Evolutionary conservation across 164 flowering plant genomes (phyloP), one percentile per base, ranked within the genome.

Genomic region (Liriodendron chinense): DNA sequence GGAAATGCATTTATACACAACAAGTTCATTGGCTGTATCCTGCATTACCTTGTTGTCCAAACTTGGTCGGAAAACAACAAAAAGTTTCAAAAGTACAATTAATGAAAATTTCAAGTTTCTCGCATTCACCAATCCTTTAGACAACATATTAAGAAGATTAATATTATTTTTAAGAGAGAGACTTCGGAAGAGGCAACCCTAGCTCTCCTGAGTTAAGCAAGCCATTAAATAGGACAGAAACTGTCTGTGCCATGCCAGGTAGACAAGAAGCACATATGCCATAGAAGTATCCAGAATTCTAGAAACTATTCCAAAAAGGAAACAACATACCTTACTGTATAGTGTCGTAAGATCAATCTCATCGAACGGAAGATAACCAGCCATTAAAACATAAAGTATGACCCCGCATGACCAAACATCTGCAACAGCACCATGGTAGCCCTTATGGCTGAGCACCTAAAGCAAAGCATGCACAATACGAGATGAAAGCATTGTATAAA

Each of bases 341-440:
- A 96, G 79, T 24, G 97, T 91, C 28, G 96, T 87, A 74, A 96
- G 92, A 82, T 96, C 98, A 67, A 94, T 80, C 78, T 96, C 99
- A 83, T 94, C 99, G 83, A 94, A 96, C 77, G 99, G 99, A 68
- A 94, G 94, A 87, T 91, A 91, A 62, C 99, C 99, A 23, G 97
- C 98, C 89, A 94, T 74, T 78, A 96, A 77, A 80, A 96, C 98
- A 85, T 96, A 94, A 75, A 96, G 98, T 77, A 94, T 96, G 77
- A 96, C 97, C 8, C 99, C 99, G 77, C 99, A 96, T 1, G 98
- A 96, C 99, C 98, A 94, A 68, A 90, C 83, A 86, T 96, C 99
- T 48, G 99, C 99, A 71, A 87, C 83, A 67, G 98, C 91, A 83
- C 99, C 99, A 89, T 94, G 76, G 74, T 96, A 96, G 71, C 98